Conservation (phyloP, 495 filamentous ascomycete genomes). For the Trypethelium eluteriae region DNA sequence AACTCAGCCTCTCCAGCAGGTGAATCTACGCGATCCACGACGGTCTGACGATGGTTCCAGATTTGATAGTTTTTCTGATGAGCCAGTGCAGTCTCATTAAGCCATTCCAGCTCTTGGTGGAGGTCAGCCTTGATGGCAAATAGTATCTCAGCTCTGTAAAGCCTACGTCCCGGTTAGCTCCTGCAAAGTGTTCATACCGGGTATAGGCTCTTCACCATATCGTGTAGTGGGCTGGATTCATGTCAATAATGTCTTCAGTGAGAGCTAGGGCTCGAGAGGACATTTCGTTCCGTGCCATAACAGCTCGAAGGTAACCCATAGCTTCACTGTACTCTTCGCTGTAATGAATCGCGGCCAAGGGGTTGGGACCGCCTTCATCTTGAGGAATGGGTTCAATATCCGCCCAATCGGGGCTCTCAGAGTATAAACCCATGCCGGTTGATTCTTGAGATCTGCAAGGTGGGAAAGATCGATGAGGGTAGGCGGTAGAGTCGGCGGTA, state of each 20-base stretch:
- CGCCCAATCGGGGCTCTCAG: constrained; percentile 67
- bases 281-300: constrained; percentile 84
- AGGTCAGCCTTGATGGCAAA: constrained; percentile 60
- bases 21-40: constrained; percentile 51
- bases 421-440: constrained; percentile 42
- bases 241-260: constrained; percentile 75
- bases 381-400: constrained; percentile 75
- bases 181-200: neutral
- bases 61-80: constrained; percentile 98
- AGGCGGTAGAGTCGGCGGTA: neutral
- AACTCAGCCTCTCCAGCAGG: constrained; percentile 59
- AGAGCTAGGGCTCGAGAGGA: constrained; percentile 69
- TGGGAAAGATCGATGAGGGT: neutral
- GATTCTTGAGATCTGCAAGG: too few relatives aligned
- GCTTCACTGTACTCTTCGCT: constrained; percentile 77
- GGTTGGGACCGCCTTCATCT: constrained; percentile 62
- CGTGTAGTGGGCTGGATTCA: constrained; percentile 97
- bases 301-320: constrained; percentile 80
- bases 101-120: constrained; percentile 67
- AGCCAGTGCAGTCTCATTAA: constrained; percentile 70
- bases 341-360: constrained; percentile 85
- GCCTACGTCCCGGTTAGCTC: constrained; percentile 40
- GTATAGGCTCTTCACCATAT: constrained; percentile 58
- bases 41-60: constrained; percentile 89
- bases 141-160: constrained; percentile 77